These are phyloP conservation scores for Coemansia erecta DNA, from an alignment of 192 early-diverging fungal species.

Conservation along the genomic window DNA sequence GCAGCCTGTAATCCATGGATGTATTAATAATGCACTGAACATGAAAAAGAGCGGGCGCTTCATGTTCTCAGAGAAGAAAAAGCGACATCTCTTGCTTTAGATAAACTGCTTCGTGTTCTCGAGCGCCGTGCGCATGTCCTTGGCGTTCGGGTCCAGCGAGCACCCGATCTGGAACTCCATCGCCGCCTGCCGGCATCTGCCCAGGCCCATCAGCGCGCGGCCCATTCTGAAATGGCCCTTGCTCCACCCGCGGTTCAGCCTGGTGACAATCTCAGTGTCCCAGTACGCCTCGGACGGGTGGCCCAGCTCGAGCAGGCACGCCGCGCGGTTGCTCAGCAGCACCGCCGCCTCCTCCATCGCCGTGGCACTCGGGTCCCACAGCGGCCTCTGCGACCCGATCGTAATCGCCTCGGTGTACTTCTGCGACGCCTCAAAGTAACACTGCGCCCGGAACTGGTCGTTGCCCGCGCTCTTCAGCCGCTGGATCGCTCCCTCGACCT, in stretches of 20 bases:
- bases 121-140: slow-evolving; percentile 75
- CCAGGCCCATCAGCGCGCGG: slow-evolving; percentile 80
- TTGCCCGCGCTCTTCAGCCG: slow-evolving; percentile 78
- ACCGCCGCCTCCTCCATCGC: slow-evolving; percentile 65
- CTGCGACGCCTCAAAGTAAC: slow-evolving; percentile 78
- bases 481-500: slow-evolving; percentile 56
- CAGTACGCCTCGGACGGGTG: slow-evolving; percentile 69
- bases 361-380: slow-evolving; percentile 71
- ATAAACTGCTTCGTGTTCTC: slow-evolving; percentile 57
- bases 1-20: too few relatives aligned
- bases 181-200: slow-evolving; percentile 73
- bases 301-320: slow-evolving; percentile 62
- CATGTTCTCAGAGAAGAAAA: background rate
- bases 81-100: background rate
- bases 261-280: slow-evolving; percentile 66
- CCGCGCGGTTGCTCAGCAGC: slow-evolving; percentile 65
- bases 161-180: slow-evolving; percentile 80
- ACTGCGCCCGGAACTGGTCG: slow-evolving; percentile 76
- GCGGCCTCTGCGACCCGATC: slow-evolving; percentile 65
- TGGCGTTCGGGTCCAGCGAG: slow-evolving; percentile 68
- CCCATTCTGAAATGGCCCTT: slow-evolving; percentile 80
- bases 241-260: slow-evolving; percentile 67
- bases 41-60: background rate
- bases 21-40: too few relatives aligned
- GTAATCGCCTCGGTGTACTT: slow-evolving; percentile 88